Percentiles rank a stretch among this genome's conserved stretches.
Evolutionary conservation across 495 filamentous ascomycete genomes (phyloP).

Genomic region (Penicillium maclennaniae): DNA sequence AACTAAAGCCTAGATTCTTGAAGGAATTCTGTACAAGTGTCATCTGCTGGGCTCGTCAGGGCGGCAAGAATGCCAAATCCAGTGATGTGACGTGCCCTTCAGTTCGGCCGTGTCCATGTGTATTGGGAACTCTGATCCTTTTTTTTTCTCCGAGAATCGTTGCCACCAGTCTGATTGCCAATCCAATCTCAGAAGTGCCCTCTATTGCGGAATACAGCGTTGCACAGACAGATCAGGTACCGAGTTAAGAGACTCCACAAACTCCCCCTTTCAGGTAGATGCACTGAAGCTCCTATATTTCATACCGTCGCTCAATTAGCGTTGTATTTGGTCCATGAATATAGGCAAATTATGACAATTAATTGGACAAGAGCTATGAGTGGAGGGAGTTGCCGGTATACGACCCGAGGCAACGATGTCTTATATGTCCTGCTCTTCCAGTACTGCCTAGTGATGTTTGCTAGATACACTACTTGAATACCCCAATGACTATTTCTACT

Average conservation of each 20-base stretch:
- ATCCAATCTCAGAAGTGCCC: constrained; percentile 9
- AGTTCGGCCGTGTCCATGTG: not conserved
- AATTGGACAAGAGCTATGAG: constrained; percentile 11
- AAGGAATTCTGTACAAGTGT: not conserved
- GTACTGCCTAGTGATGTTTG: not conserved
- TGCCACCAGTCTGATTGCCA: constrained; percentile 12
- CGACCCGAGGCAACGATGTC: not conserved
- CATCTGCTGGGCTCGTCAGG: not conserved
- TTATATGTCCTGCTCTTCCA: not conserved
- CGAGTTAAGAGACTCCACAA: constrained; percentile 10
- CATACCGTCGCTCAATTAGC: not conserved
- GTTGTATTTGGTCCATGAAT: constrained; percentile 8
- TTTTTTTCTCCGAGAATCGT: constrained; percentile 18
- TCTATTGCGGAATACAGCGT: constrained; percentile 12
- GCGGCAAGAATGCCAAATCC: not conserved
- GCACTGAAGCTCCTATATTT: not conserved
- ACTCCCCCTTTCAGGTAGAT: not conserved
- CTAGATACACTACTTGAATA: not conserved
- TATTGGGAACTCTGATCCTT: not conserved
- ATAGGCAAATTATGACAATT: constrained; percentile 1
- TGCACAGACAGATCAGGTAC: constrained; percentile 26
- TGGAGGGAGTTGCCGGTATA: not conserved
- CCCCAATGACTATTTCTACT: not conserved
- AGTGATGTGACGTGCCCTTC: not conserved
- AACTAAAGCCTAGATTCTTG: not conserved